Evolutionary conservation across 345 rosid species (phyloP).

Genomic region (Rhodomyrtus tomentosa): DNA sequence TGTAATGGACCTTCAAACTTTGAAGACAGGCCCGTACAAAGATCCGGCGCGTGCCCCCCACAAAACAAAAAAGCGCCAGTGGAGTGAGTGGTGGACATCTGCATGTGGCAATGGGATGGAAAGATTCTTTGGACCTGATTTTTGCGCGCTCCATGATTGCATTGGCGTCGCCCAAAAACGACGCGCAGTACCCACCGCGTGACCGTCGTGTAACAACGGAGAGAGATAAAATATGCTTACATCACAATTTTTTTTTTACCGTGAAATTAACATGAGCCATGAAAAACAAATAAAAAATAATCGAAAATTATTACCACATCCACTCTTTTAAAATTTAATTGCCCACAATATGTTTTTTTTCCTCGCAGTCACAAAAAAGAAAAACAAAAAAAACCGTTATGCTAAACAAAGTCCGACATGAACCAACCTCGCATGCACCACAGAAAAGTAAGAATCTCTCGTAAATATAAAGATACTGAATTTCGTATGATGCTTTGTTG

Average conservation of each 20-base stretch:
- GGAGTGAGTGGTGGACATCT: not conserved
- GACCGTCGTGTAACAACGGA: not conserved
- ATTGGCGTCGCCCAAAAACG: not conserved
- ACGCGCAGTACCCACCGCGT: not conserved
- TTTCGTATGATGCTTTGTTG: not conserved
- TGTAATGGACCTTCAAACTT: not conserved
- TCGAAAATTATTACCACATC: too few relatives aligned
- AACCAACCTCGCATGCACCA: not conserved
- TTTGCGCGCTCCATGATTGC: not conserved
- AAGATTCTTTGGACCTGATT: not conserved
- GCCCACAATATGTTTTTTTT: too few relatives aligned
- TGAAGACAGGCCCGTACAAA: not conserved
- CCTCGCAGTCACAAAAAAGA: rapidly evolving
- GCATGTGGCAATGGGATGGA: not conserved
- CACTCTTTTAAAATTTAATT: too few relatives aligned
- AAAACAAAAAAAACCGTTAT: too few relatives aligned
- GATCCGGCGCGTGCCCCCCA: not conserved
- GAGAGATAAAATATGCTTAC: not conserved
- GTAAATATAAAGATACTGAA: not conserved
- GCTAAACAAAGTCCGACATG: not conserved
- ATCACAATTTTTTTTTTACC: too few relatives aligned
- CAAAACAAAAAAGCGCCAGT: too few relatives aligned
- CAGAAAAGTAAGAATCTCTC: not conserved
- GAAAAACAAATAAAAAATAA: too few relatives aligned
- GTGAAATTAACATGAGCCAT: too few relatives aligned